Evolutionary conservation across 2,329 filamentous ascomycete species (phyloP).

Genomic region (Nemania serpens): DNA sequence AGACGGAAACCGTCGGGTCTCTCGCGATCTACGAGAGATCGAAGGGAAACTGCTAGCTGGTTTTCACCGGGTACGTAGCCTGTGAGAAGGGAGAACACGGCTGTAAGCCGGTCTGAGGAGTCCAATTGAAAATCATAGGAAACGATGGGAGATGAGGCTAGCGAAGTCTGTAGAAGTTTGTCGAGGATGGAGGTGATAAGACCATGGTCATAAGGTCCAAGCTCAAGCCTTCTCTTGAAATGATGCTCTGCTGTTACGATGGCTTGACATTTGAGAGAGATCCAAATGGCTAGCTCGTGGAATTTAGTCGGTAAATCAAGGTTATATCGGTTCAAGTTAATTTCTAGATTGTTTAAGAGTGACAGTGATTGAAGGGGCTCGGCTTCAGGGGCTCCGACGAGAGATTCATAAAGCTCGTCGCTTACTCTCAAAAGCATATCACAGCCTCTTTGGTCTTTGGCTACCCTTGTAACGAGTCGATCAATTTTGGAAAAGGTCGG

Average conservation of each 20-base stretch:
- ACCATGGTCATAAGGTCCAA: neutral
- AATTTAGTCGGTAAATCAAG: slow-evolving; percentile 37
- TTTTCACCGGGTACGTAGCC: slow-evolving; percentile 29
- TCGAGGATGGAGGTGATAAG: slow-evolving; percentile 2
- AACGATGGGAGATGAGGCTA: neutral
- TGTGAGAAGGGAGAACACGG: slow-evolving; percentile 35
- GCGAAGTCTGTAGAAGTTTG: neutral
- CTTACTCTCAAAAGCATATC: slow-evolving; percentile 18
- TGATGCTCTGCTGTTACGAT: slow-evolving; percentile 31
- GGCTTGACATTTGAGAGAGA: slow-evolving; percentile 35
- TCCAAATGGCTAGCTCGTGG: slow-evolving; percentile 38
- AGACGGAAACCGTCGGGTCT: neutral
- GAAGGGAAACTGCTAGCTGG: slow-evolving; percentile 14
- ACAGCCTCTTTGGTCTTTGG: slow-evolving; percentile 30
- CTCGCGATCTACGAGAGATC: slow-evolving; percentile 10
- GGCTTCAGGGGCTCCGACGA: slow-evolving; percentile 7
- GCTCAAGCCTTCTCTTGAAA: slow-evolving; percentile 5
- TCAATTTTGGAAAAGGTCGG: slow-evolving; percentile 30
- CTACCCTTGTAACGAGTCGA: slow-evolving; percentile 32
- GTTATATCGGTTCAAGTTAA: slow-evolving; percentile 39
- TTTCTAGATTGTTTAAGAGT: slow-evolving; percentile 49
- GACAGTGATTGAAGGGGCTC: slow-evolving; percentile 36
- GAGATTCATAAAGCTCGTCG: slow-evolving; percentile 7
- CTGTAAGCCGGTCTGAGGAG: slow-evolving; percentile 16
- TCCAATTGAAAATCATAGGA: neutral